Evolutionary conservation across 1,284 basidiomycete genomes (phyloP).

Genomic region (Cystobasidium pallidum): DNA sequence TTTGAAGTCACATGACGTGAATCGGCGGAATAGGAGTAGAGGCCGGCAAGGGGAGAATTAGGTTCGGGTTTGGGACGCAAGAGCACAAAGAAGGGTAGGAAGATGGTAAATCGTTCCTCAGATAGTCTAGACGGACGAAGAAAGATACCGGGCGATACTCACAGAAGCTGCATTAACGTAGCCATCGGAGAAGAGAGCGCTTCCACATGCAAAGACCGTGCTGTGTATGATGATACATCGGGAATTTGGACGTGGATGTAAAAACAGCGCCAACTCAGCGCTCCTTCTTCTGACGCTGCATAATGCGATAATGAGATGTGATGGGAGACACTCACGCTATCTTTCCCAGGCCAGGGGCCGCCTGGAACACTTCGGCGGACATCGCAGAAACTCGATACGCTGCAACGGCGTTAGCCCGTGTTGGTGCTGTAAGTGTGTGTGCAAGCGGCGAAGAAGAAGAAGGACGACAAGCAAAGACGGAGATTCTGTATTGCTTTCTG

Average conservation of each 20-base stretch:
- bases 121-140: no score
- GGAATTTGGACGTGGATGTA: no score
- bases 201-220: slow-evolving; percentile 43
- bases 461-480: no score
- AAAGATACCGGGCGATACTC: not conserved
- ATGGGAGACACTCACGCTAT: slow-evolving; percentile 14
- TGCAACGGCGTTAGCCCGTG: no score
- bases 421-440: no score
- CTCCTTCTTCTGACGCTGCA: no score
- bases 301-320: no score
- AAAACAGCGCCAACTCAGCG: not conserved
- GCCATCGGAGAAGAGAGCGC: slow-evolving; percentile 43
- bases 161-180: slow-evolving; percentile 43
- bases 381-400: no score
- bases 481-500: no score
- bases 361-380: slow-evolving; percentile 14
- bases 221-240: no score
- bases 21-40: not conserved
- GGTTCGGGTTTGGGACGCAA: no score
- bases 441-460: no score
- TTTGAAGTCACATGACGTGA: slow-evolving; percentile 20
- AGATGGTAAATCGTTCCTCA: not conserved
- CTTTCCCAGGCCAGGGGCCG: slow-evolving; percentile 23
- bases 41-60: slow-evolving; percentile 16
- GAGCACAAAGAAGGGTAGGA: not conserved